phyloP scores from a whole-genome alignment of 1,139 yeast genomes.

The Candida glucosophila region DNA sequence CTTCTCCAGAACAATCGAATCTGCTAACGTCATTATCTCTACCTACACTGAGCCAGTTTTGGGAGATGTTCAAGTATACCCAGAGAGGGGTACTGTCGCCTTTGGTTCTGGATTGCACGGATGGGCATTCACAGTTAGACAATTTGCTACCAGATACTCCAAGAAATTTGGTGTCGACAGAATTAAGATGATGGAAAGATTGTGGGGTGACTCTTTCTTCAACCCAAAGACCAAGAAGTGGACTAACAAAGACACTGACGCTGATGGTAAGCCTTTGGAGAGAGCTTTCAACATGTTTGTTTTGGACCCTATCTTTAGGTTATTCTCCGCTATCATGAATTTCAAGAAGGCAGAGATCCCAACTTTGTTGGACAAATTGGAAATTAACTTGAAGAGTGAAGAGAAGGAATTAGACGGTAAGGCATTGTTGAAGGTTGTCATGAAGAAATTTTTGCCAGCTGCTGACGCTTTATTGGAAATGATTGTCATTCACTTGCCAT shows the following conservation, averaged over 20 bases:
- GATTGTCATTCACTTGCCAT: constrained; percentile 98
- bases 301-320: constrained; percentile 97
- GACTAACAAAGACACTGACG: constrained; percentile 94
- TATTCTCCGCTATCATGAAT: constrained; percentile 43
- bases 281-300: constrained; percentile 99
- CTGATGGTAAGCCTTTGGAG: constrained; percentile 91
- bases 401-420: constrained; percentile 98
- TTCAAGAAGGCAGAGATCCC: constrained; percentile 87
- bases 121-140: constrained; percentile 99
- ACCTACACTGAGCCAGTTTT: constrained; percentile 85
- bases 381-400: constrained; percentile 81
- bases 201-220: constrained; percentile 99
- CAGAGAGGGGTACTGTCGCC: constrained; percentile 98
- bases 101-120: constrained; percentile 99
- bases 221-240: constrained; percentile 99
- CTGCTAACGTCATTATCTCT: constrained; percentile 96
- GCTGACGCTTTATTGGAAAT: constrained; percentile 99
- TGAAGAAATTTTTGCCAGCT: constrained; percentile 99
- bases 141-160: constrained; percentile 96
- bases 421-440: constrained; percentile 95
- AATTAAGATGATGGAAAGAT: constrained; percentile 95
- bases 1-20: constrained; percentile 97
- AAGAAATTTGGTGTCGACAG: constrained; percentile 99
- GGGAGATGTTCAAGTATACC: constrained; percentile 98
- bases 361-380: constrained; percentile 83